Base-by-base conservation (phyloP, 192 early-diverging fungal species). In the Gonapodya prolifera region DNA sequence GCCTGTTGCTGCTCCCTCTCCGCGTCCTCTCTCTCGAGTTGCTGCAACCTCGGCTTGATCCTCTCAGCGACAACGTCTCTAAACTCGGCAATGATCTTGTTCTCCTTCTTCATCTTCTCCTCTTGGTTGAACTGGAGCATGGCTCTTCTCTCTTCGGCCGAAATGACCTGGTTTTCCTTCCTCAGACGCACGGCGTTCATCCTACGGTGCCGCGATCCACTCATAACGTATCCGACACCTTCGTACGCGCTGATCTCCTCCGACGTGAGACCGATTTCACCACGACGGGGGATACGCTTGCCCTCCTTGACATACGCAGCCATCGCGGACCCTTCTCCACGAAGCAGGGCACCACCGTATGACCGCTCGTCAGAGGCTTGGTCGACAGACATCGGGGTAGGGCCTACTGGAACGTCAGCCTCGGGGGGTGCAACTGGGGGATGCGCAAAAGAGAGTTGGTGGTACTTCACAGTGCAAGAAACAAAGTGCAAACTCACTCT, bases 121-220 rank as follows among this genome's bases (percentile, higher is more conserved):
- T 97, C 94, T 75, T 96, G 93, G 78, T 90, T 93, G 78, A 94
- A 92, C 77, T 94, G 84, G 34, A 98, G 82, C 70, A 98, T 80
- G 34, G 91, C 89, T 1, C 94, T 84, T 83, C 95, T 95, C 76
- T 99, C 97, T 77, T 99, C 97, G 1, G 96, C 95, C 70, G 88
- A 93, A 76, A 97, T 95, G 77, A 96, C 94, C 84, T 99, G 97
- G 78, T 97, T 96, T 80, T 98, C 97, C 83, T 97, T 98, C 77
- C 94, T 88, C 73, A 96, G 88, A 78, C 95, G 96, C 2, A 96
- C 96, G 45, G 95, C 95, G 80, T 97, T 97, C 94, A 96, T 96
- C 61, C 94, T 88, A 70, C 90, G 88, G 82, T 98, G 95, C 32
- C 97, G 86, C 81, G 90, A 95, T 30, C 97, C 97, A 73, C 91